phyloP scores from a whole-genome alignment of 2,329 filamentous ascomycete genomes.

The Penicillium frequentans region DNA sequence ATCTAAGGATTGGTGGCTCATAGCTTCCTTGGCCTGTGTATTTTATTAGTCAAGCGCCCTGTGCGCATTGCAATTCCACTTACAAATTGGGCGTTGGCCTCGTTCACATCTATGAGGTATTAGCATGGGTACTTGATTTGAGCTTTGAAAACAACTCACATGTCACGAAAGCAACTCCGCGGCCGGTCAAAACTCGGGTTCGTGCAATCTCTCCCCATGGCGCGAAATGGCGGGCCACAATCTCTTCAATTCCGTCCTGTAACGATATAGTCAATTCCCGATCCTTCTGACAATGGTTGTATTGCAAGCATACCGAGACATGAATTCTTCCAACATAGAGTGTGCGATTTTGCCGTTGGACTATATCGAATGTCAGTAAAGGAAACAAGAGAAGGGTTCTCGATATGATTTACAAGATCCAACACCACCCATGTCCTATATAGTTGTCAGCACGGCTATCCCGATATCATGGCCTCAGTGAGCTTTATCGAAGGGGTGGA shows the following conservation, averaged over 20 bases:
- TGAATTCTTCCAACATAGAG: slow-evolving; percentile 93
- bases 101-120: slow-evolving; percentile 52
- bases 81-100: slow-evolving; percentile 82
- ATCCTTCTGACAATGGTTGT: neutral
- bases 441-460: neutral
- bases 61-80: neutral
- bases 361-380: neutral
- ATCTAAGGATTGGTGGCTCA: slow-evolving; percentile 91
- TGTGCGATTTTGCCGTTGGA: slow-evolving; percentile 75
- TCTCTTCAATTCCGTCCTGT: slow-evolving; percentile 62
- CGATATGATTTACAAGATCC: neutral
- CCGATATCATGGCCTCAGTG: neutral
- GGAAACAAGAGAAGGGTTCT: slow-evolving; percentile 43
- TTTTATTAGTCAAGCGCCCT: neutral
- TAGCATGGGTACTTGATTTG: neutral
- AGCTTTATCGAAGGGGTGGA: neutral
- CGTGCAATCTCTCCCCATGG: slow-evolving; percentile 93
- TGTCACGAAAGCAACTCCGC: slow-evolving; percentile 93
- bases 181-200: slow-evolving; percentile 78
- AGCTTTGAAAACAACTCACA: neutral
- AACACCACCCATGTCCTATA: slow-evolving; percentile 82
- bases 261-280: neutral
- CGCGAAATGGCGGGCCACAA: slow-evolving; percentile 90
- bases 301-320: slow-evolving; percentile 77
- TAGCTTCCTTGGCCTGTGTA: slow-evolving; percentile 71